A percentile compares a stretch with the other conserved stretches of the same genome.
Evolutionary conservation across 2,329 filamentous ascomycete species (phyloP).

Genomic region (Cryphonectria parasitica): DNA sequence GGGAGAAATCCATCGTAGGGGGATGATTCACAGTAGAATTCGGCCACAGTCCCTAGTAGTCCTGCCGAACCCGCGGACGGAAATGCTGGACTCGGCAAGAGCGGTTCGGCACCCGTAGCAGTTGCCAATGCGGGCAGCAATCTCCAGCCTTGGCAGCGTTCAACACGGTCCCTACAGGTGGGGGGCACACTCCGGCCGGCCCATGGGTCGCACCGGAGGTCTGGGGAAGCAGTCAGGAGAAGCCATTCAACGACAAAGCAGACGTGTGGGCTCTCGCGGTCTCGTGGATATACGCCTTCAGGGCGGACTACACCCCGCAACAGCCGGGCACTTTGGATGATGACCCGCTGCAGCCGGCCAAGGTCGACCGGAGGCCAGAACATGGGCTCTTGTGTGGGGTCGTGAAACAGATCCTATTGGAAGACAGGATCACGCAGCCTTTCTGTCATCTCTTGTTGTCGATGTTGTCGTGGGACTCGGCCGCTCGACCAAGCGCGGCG

Average conservation of each 20-base stretch:
- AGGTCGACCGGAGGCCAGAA: background rate
- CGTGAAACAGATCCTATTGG: background rate
- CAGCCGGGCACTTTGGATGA: too few species aligned
- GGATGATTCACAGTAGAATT: background rate
- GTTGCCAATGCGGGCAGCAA: background rate
- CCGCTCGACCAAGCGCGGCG: background rate
- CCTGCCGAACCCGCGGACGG: background rate
- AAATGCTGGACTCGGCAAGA: background rate
- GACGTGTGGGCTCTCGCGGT: background rate
- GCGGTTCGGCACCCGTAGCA: conserved; percentile 5
- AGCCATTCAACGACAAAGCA: background rate
- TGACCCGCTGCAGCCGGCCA: background rate
- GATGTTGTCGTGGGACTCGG: background rate
- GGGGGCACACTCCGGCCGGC: background rate
- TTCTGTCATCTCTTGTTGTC: background rate
- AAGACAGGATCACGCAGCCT: background rate
- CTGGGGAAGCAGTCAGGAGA: background rate
- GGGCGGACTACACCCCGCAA: background rate
- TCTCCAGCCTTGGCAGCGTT: background rate
- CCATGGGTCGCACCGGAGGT: background rate
- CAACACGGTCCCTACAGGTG: background rate
- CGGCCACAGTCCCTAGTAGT: background rate
- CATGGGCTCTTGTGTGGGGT: background rate
- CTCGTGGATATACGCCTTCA: conserved; percentile 3
- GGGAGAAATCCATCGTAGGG: background rate